phyloP scores from a whole-genome alignment of 2,329 filamentous ascomycete species.

The Penicillium frequentans region DNA sequence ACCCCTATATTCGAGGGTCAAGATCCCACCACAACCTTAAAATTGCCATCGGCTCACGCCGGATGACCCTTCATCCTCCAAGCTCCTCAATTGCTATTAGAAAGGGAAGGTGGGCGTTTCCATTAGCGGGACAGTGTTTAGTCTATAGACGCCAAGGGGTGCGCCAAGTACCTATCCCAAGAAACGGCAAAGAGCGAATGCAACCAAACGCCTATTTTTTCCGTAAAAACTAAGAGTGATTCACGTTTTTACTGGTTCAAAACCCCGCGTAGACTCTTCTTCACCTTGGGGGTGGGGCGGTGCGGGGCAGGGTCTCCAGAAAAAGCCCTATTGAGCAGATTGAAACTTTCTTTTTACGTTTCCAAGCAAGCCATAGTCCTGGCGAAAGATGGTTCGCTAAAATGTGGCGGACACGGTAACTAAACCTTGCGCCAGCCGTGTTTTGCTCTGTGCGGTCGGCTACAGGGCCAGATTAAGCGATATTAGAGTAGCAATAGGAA shows the following conservation, averaged over 20 bases:
- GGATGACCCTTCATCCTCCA: background rate
- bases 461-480: background rate
- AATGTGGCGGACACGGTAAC: background rate
- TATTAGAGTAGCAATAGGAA: background rate
- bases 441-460: background rate
- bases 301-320: background rate
- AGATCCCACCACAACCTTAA: background rate
- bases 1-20: background rate
- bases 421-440: background rate
- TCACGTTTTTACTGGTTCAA: background rate
- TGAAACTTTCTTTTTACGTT: background rate
- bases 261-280: background rate
- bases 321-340: background rate
- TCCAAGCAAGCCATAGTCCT: background rate
- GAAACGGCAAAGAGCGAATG: background rate
- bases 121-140: background rate
- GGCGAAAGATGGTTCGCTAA: background rate
- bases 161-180: background rate
- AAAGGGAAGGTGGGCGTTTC: background rate
- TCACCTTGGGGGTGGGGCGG: background rate
- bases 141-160: background rate
- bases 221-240: background rate
- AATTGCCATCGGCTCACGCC: background rate
- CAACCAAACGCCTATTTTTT: background rate
- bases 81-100: background rate